These are phyloP conservation scores for Trichomonas gallinae DNA, from an alignment of 208 protist species.

Conservation along the genomic window DNA sequence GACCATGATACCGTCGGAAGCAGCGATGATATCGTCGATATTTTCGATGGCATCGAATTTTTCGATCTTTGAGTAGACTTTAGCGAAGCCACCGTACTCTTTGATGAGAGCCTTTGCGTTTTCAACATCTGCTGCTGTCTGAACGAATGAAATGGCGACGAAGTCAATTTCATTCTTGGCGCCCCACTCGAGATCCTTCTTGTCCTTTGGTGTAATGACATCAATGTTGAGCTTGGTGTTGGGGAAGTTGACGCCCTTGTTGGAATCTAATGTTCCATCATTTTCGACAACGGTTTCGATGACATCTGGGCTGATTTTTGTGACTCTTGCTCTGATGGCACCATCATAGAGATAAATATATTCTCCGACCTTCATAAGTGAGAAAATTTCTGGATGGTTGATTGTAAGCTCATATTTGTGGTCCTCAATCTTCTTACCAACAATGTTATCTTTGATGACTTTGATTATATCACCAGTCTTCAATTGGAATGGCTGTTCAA, in stretches of 20 bases:
- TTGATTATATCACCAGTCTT: not conserved
- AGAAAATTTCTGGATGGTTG: slow-evolving; percentile 36
- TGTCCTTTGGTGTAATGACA: slow-evolving; percentile 46
- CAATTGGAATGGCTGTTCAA: slow-evolving; percentile 22
- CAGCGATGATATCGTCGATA: slow-evolving; percentile 88
- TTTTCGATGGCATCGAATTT: slow-evolving; percentile 88
- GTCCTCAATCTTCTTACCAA: not conserved
- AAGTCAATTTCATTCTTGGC: slow-evolving; percentile 87
- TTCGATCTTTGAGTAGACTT: slow-evolving; percentile 86
- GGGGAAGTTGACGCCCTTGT: not conserved
- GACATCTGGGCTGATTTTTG: slow-evolving; percentile 30
- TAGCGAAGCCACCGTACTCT: slow-evolving; percentile 56
- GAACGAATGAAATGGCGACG: slow-evolving; percentile 93
- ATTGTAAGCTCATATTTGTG: not conserved
- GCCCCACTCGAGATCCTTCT: slow-evolving; percentile 69
- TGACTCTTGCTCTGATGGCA: slow-evolving; percentile 66
- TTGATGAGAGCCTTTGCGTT: slow-evolving; percentile 71
- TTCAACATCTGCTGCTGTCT: slow-evolving; percentile 66
- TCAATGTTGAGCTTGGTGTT: not conserved
- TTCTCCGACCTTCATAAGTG: slow-evolving; percentile 51
- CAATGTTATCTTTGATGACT: not conserved
- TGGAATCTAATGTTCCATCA: not conserved
- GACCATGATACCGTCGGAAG: slow-evolving; percentile 94
- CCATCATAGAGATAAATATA: slow-evolving; percentile 85
- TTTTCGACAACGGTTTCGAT: slow-evolving; percentile 34